Evolutionary conservation across 495 filamentous ascomycete genomes (phyloP), one percentile per base, ranked within the genome.

Genomic region (Filosporella fistucella): DNA sequence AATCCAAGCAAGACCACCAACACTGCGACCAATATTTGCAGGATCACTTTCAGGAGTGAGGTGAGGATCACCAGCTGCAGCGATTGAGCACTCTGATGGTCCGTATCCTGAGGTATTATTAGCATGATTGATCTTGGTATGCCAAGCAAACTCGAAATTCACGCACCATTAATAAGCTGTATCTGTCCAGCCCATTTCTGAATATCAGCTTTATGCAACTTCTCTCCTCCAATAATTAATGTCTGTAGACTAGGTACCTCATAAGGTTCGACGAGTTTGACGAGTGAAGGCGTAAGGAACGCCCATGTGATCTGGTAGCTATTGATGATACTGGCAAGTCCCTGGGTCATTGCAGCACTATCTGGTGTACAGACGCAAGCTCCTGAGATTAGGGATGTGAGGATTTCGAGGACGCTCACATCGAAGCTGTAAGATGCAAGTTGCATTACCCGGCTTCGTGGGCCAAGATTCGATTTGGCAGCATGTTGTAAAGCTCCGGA

Each of bases 351-450:
- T 42, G 75, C 72, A 0, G 47, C 40, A 39, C 66, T 52, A 1
- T 66, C 69, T 4, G 74, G 75, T 16, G 51, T 47, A 14, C 53
- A 51, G 16, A 55, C 28, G 28, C 40, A 40, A 21, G 38, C 47
- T 9, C 47, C 52, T 28, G 1, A 7, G 6, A 23, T 28, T 0
- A 88, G 56, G 0, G 88, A 78, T 88, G 90, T 64, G 90, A 90
- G 3, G 87, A 83, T 55, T 91, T 39, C 87, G 44, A 88, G 88
- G 0, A 90, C 77, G 1, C 83, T 89, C 3, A 90, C 86, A 56
- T 91, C 89, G 53, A 91, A 93, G 0, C 84, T 78, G 24, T 53
- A 49, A 0, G 39, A 26, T 4, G 49, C 49, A 18, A 57, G 47
- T 3, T 57, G 26, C 16, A 45, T 18, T 11, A 53, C 49, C 9